A percentile compares a stretch with the other conserved stretches of the same genome.
These are phyloP conservation scores for Fusarium sp. DNA, from an alignment of 2,329 filamentous ascomycete species.

Conservation along the genomic window DNA sequence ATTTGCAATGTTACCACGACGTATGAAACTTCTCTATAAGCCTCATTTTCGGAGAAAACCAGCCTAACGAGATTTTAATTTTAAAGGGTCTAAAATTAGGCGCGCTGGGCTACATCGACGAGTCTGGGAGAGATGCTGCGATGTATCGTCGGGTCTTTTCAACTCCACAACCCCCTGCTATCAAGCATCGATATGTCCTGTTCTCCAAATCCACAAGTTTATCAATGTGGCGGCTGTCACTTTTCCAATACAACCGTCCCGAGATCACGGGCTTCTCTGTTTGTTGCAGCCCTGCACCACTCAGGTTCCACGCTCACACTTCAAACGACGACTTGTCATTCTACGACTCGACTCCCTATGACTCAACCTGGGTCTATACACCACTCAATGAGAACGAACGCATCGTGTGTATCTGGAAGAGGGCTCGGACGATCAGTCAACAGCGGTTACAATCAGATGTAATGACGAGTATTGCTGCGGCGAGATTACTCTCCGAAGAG, in stretches of 20 bases:
- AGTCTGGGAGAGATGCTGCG: not conserved
- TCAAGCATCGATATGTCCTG: not conserved
- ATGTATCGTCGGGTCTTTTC: not conserved
- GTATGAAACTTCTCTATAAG: not conserved
- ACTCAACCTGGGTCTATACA: not conserved
- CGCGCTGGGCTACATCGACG: not conserved
- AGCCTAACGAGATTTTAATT: too few species aligned
- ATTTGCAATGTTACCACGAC: not conserved
- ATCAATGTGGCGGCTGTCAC: not conserved
- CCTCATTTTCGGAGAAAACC: not conserved
- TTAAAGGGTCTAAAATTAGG: not conserved
- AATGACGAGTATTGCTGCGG: not conserved
- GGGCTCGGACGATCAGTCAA: not conserved
- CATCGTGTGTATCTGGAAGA: not conserved
- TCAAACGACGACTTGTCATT: not conserved
- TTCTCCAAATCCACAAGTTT: not conserved
- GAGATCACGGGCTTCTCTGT: not conserved
- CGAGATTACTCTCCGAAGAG: not conserved
- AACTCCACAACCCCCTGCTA: not conserved
- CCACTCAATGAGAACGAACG: not conserved
- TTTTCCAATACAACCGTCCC: not conserved
- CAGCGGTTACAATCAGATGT: not conserved
- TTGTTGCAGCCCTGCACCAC: not conserved
- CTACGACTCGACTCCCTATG: not conserved
- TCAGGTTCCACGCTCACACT: not conserved